Evolutionary conservation across 352 stramenopile genomes (phyloP).

Genomic region (Globisporangium paddicum): DNA sequence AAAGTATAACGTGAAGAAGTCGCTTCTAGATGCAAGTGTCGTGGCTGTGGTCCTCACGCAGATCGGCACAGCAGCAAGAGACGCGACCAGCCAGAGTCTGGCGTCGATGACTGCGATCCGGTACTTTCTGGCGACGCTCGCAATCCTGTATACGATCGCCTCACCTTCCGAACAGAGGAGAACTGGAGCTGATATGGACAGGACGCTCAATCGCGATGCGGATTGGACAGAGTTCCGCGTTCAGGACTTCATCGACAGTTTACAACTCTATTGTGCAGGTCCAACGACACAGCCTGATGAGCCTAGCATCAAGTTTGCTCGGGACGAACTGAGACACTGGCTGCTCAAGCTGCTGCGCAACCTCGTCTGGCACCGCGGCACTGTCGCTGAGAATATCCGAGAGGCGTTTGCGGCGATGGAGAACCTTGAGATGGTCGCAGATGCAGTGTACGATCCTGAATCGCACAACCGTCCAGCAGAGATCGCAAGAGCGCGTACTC

Average conservation of each 20-base stretch:
- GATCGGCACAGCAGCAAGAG: constrained; percentile 1
- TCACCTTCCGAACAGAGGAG: not conserved
- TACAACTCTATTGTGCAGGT: not conserved
- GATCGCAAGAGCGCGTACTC: constrained; percentile 6
- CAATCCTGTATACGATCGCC: constrained; percentile 18
- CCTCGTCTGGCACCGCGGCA: constrained; percentile 15
- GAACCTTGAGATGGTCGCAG: not conserved
- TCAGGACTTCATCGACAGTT: not conserved
- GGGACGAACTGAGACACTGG: constrained; percentile 19
- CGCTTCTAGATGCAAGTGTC: constrained; percentile 13
- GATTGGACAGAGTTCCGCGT: not conserved
- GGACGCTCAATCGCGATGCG: not conserved
- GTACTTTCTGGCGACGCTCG: constrained; percentile 24
- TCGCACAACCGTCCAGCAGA: not conserved
- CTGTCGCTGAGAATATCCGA: constrained; percentile 3
- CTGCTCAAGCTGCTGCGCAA: constrained; percentile 30
- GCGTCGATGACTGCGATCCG: constrained; percentile 1
- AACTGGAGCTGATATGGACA: not conserved
- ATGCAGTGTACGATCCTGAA: not conserved
- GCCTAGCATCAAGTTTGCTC: not conserved
- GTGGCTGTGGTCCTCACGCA: constrained; percentile 1
- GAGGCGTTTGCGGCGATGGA: not conserved
- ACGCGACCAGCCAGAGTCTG: not conserved
- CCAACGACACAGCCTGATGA: not conserved
- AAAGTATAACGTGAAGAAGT: constrained; percentile 28